Percentiles rank a stretch among this genome's conserved stretches.
phyloP scores from a whole-genome alignment of 306 rosid species.

The Rubus idaeus region DNA sequence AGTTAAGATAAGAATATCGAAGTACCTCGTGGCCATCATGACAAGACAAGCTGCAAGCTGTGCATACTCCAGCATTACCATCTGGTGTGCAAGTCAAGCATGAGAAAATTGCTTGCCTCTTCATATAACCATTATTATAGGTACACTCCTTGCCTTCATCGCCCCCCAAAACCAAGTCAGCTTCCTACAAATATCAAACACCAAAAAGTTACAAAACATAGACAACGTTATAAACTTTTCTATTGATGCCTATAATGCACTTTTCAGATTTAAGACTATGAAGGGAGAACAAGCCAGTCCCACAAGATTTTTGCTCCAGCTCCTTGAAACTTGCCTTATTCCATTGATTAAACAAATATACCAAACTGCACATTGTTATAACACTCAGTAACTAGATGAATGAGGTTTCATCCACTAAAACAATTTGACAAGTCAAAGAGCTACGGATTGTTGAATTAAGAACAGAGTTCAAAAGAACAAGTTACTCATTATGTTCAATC shows the following conservation, averaged over 20 bases:
- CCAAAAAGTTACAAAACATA: background rate
- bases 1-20: constrained; percentile 8
- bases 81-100: constrained; percentile 94
- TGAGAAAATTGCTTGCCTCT: constrained; percentile 96
- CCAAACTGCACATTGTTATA: background rate
- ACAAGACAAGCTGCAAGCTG: constrained; percentile 98
- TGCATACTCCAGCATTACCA: constrained; percentile 98
- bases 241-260: background rate
- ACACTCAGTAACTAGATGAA: background rate
- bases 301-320: background rate
- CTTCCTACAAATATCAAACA: constrained; percentile 55
- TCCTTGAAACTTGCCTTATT: background rate
- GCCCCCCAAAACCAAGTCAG: constrained; percentile 93
- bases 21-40: constrained; percentile 97
- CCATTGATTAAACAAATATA: background rate
- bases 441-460: background rate
- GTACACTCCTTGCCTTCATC: constrained; percentile 99
- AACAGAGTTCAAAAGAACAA: background rate
- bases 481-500: background rate
- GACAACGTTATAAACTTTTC: background rate
- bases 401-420: no score
- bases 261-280: background rate
- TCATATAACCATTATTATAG: constrained; percentile 84
- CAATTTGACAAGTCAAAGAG: background rate
- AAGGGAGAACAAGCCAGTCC: background rate